These are phyloP conservation scores for Tausonia pullulans DNA, from an alignment of 1,284 basidiomycete genomes.

Conservation along the genomic window DNA sequence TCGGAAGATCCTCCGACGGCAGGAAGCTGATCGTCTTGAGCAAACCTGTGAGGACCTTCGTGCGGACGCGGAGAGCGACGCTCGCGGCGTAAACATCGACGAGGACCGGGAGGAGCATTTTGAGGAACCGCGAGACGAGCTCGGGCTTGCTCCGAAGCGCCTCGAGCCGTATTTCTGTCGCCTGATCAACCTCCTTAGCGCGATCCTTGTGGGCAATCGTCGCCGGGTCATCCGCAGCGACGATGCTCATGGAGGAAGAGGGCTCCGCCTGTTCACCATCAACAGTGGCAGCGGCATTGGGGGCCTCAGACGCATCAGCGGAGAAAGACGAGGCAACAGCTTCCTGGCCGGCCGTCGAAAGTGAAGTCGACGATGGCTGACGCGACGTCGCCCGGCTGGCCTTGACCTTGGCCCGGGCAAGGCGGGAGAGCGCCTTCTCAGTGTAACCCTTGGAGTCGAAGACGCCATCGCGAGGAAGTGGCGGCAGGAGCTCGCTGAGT, in stretches of 20 bases:
- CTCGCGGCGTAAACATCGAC: constrained; percentile 93
- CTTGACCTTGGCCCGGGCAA: constrained; percentile 64
- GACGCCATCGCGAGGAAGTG: constrained; percentile 84
- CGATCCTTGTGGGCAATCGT: constrained; percentile 1
- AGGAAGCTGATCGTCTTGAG: constrained; percentile 82
- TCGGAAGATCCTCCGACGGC: constrained; percentile 59
- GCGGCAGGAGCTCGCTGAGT: constrained; percentile 78
- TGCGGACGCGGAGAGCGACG: constrained; percentile 69
- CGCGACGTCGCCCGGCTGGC: constrained; percentile 41
- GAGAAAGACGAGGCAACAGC: constrained; percentile 1
- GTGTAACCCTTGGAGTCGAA: constrained; percentile 84
- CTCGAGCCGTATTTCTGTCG: constrained; percentile 33
- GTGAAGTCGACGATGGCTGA: constrained; percentile 1
- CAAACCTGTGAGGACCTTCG: constrained; percentile 73
- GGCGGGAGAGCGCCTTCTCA: constrained; percentile 63
- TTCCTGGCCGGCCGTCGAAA: not conserved
- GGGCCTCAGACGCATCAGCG: not conserved
- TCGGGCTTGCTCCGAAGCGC: constrained; percentile 60
- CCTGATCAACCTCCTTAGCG: constrained; percentile 30
- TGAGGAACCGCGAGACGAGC: constrained; percentile 72
- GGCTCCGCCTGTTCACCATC: not conserved
- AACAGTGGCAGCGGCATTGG: constrained; percentile 6
- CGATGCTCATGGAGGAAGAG: not conserved
- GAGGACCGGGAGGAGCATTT: constrained; percentile 74
- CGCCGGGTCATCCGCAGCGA: constrained; percentile 3